Conservation (phyloP, 352 stramenopile species). For the Peronospora tabacina region DNA sequence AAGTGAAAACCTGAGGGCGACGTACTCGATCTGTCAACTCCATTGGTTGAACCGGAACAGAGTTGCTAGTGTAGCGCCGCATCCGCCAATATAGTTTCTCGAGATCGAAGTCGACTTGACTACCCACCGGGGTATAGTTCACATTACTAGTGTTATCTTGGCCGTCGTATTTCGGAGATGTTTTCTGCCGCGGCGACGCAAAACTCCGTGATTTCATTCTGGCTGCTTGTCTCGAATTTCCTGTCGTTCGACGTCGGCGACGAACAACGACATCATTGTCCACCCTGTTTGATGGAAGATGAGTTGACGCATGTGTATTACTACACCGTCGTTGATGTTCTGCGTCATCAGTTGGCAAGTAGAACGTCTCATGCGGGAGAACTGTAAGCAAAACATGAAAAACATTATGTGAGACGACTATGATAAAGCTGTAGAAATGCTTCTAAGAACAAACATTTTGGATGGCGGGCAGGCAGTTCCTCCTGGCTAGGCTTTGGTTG, state of each 20-base stretch:
- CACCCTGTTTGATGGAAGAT: slow-evolving; percentile 3
- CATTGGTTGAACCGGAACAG: slow-evolving; percentile 23
- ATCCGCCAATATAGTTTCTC: slow-evolving; percentile 34
- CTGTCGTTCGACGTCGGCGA: slow-evolving; percentile 19
- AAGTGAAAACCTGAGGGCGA: neutral
- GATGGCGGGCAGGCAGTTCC: slow-evolving; percentile 1
- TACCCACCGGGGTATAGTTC: slow-evolving; percentile 20
- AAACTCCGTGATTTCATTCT: slow-evolving; percentile 19
- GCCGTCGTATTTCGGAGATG: slow-evolving; percentile 1
- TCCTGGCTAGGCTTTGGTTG: slow-evolving; percentile 3
- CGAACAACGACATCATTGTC: slow-evolving; percentile 12
- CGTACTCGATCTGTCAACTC: slow-evolving; percentile 12
- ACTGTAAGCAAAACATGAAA: slow-evolving; percentile 11
- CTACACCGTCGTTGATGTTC: slow-evolving; percentile 18
- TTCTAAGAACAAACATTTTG: slow-evolving; percentile 22
- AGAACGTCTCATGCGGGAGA: slow-evolving; percentile 20
- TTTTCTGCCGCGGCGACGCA: slow-evolving; percentile 5
- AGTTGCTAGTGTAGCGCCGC: slow-evolving; percentile 29
- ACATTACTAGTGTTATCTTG: slow-evolving; percentile 6
- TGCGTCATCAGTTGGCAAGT: slow-evolving; percentile 17
- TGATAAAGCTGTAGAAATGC: neutral
- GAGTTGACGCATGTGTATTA: slow-evolving; percentile 15
- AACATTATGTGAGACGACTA: slow-evolving; percentile 3
- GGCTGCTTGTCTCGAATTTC: slow-evolving; percentile 20
- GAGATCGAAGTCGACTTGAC: slow-evolving; percentile 23